Conservation (phyloP, 1,284 basidiomycete genomes). For the Grifola frondosa region DNA sequence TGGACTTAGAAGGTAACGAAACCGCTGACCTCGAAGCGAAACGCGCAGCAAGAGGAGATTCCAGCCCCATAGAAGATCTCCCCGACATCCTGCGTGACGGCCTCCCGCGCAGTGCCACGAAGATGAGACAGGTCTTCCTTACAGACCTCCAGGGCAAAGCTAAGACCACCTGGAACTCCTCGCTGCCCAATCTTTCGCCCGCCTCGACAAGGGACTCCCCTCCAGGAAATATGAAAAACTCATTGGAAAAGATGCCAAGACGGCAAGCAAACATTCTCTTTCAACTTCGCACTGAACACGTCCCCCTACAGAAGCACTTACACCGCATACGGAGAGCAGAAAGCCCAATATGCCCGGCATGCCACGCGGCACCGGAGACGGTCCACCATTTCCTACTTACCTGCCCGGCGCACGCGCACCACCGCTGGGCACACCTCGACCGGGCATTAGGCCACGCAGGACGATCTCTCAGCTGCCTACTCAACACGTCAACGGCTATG, state of each 20-base stretch:
- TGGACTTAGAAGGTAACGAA: conserved; percentile 18
- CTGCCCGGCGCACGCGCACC: conserved; percentile 15
- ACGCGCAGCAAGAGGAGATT: conserved; percentile 14
- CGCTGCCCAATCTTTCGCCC: too few species aligned
- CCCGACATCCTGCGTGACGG: conserved; percentile 7
- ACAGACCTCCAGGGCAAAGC: not conserved
- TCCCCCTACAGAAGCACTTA: conserved; percentile 28
- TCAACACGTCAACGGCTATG: not conserved
- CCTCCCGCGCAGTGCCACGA: conserved; percentile 14
- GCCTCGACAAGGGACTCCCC: conserved; percentile 14
- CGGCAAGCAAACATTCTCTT: conserved; percentile 22
- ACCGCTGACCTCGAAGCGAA: conserved; percentile 17
- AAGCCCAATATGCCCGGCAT: conserved; percentile 25
- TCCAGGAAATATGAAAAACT: conserved; percentile 4
- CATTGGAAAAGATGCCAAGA: conserved; percentile 2
- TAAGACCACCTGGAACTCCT: too few species aligned
- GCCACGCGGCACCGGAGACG: conserved; percentile 19
- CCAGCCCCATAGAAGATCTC: conserved; percentile 1
- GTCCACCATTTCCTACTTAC: conserved; percentile 27
- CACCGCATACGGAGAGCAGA: conserved; percentile 16
- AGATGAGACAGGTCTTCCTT: conserved; percentile 4
- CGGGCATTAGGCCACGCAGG: too few species aligned
- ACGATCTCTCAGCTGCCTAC: too few species aligned
- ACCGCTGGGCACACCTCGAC: not conserved
- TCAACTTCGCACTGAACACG: conserved; percentile 31